Conservation (phyloP, 129 eudicot genomes). For the Lactuca saligna region DNA sequence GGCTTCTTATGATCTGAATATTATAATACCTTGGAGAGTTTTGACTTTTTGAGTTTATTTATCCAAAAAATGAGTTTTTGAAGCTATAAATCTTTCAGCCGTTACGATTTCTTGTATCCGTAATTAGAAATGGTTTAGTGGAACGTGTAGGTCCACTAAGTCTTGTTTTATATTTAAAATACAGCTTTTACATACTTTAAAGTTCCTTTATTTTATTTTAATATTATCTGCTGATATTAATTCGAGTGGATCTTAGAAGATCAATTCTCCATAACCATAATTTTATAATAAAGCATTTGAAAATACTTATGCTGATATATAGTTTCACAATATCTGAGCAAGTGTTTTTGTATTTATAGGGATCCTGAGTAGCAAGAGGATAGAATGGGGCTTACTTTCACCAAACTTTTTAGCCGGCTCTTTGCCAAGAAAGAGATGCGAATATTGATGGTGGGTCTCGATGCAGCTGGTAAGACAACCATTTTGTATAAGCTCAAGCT, state of each 20-base stretch:
- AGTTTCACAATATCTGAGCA: neutral
- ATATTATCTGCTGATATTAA: neutral
- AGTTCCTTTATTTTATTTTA: neutral
- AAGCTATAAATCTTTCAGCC: neutral
- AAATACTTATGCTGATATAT: neutral
- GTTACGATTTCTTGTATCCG: neutral
- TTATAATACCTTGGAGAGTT: neutral
- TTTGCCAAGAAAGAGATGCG: slow-evolving; percentile 99
- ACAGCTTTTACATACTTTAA: neutral
- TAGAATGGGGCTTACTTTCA: slow-evolving; percentile 91
- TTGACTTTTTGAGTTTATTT: neutral
- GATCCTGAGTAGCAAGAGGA: slow-evolving; percentile 47
- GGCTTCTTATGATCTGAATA: slow-evolving; percentile 11
- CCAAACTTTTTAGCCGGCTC: slow-evolving; percentile 94
- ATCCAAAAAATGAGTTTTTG: neutral
- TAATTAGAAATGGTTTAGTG: neutral
- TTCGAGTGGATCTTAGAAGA: neutral
- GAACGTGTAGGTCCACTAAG: neutral
- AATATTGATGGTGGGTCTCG: slow-evolving; percentile 98
- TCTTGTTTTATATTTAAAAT: neutral
- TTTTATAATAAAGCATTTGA: neutral
- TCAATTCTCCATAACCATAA: neutral
- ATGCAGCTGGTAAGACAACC: slow-evolving; percentile 99
- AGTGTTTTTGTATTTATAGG: slow-evolving; percentile 32
- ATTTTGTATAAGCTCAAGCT: slow-evolving; percentile 99